Percentiles rank a stretch among this genome's conserved stretches.
These are phyloP conservation scores for Rhodomyrtus tomentosa DNA, from an alignment of 345 rosid genomes.

Conservation along the genomic window DNA sequence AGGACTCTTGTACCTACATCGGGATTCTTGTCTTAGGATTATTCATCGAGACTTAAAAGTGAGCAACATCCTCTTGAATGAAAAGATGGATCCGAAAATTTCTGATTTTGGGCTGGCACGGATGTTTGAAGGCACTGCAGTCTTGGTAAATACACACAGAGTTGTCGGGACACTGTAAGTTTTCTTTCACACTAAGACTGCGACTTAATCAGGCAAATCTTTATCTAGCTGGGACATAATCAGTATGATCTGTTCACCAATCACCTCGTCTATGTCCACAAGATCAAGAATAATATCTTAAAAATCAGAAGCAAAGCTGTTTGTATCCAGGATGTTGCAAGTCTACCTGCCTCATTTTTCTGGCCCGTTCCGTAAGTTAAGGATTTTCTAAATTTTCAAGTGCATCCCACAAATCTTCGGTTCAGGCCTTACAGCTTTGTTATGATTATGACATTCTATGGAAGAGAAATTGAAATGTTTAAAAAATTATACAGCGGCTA, in stretches of 20 bases:
- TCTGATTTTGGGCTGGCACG: constrained; percentile 34
- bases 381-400: background rate
- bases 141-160: constrained; percentile 4
- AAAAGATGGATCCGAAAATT: constrained; percentile 22
- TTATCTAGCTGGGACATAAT: background rate
- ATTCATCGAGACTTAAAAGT: constrained; percentile 27
- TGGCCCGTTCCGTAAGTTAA: background rate
- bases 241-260: background rate
- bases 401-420: background rate
- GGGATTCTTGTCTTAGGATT: constrained; percentile 18
- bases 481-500: background rate
- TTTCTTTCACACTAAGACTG: background rate
- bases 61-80: constrained; percentile 21
- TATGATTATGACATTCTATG: background rate
- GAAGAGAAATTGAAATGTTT: background rate
- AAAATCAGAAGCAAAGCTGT: background rate
- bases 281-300: background rate
- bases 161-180: constrained; percentile 22
- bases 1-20: constrained; percentile 22
- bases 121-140: constrained; percentile 8
- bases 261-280: background rate
- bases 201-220: background rate
- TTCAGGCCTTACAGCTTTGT: background rate
- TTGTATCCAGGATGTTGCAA: background rate
- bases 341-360: background rate